These are phyloP conservation scores for Ganoderma lingzhi DNA, from an alignment of 1,284 basidiomycete genomes.

Conservation along the genomic window DNA sequence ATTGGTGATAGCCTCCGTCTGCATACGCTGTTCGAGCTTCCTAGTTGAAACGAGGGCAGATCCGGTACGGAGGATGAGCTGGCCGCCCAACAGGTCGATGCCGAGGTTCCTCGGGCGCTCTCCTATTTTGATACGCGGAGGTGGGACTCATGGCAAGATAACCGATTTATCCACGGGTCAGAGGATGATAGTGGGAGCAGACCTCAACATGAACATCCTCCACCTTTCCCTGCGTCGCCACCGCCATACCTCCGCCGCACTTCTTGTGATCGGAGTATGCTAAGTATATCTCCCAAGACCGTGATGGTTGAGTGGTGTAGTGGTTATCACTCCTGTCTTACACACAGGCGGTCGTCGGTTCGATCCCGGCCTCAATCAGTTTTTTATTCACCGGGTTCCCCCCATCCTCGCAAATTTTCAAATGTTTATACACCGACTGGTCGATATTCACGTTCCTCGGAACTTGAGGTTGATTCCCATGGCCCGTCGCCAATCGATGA, in stretches of 20 bases:
- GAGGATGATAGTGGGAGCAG: neutral
- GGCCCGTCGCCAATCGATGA: neutral
- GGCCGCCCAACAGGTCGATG: neutral
- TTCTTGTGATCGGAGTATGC: neutral
- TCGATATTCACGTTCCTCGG: neutral
- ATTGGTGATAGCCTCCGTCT: neutral
- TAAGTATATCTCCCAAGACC: rapidly evolving
- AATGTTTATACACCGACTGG: neutral
- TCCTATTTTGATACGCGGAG: neutral
- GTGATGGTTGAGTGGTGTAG: conserved; percentile 32
- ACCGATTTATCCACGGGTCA: conserved; percentile 3
- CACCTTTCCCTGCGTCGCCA: neutral
- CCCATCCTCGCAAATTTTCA: neutral
- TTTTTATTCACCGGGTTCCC: neutral
- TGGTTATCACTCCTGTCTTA: conserved; percentile 36
- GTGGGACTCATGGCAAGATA: neutral
- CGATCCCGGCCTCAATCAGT: conserved; percentile 34
- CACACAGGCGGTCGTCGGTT: conserved; percentile 36
- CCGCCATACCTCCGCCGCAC: neutral
- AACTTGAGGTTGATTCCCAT: no score
- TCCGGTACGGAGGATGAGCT: neutral
- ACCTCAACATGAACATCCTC: neutral
- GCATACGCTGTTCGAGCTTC: neutral
- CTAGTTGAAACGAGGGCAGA: neutral
- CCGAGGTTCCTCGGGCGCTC: conserved; percentile 2